Base-by-base conservation (phyloP, 345 rosid species). In the Eucalyptus paniculata region DNA sequence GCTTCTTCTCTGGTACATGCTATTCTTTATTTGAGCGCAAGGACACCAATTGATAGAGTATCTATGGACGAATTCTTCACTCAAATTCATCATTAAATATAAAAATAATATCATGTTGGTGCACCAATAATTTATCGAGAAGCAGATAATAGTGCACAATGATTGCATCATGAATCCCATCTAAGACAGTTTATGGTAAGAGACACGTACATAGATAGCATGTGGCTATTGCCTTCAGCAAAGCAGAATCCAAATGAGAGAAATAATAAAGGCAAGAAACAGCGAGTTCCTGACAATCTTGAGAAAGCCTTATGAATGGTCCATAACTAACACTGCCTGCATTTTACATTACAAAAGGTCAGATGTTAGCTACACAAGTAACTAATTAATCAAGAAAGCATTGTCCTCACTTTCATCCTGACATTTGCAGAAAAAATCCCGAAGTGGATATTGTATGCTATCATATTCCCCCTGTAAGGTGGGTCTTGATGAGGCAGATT, bases 151-250 rank as follows among this genome's bases (percentile, higher is more conserved):
- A 81, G 50, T 24, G 50, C 51, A 77, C 28, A 12, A 40, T 40
- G 47, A 40, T 77, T 77, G 85, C 28, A 77, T 40, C 47, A 3
- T 23, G 16, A 77, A 77, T 77, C 24, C 30, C 28, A 37, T 77
- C 30, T 77, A 24, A 77, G 85, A 40, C 85, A 77, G 26, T 77
- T 40, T 37, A 77, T 77, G 47, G 47, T 23, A 23, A 40, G 85
- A 42, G 89, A 80, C 32, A 93, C 98, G 87, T 93, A 98, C 98
- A 86, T 18, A 97, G 91, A 92, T 96, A 98, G 92, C 96, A 97
- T 32, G 91, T 92, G 89, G 94, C 92, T 89, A 97, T 87, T 26
- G 99, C 93, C 89, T 92, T 93, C 94, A 98, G 93, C 88, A 95
- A 72, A 86, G 60, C 82, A 72, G 92, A 86, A 67, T 93, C 95